A percentile compares a stretch with the other conserved stretches of the same genome.
Conservation (phyloP, 768 basidiomycete genomes). For the Lactarius hengduanensis region DNA sequence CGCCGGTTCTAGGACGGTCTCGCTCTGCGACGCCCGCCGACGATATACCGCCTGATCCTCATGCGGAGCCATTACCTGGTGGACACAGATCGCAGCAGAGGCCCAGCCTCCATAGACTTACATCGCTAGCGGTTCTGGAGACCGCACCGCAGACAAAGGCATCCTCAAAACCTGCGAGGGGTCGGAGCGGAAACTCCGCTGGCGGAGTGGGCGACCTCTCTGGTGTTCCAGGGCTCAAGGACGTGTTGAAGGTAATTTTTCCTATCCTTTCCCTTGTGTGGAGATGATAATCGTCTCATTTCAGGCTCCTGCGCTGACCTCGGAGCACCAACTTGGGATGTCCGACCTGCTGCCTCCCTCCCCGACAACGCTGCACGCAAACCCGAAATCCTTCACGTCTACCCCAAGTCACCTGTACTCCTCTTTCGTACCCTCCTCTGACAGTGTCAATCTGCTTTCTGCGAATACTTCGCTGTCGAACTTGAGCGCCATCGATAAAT, state of each 20-base stretch:
- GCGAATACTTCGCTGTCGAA: constrained; percentile 5
- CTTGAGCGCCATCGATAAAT: constrained; percentile 2
- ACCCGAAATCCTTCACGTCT: constrained; percentile 42
- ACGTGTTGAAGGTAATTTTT: constrained; percentile 62
- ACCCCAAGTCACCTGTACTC: constrained; percentile 38
- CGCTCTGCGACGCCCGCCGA: constrained; percentile 38
- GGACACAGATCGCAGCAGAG: constrained; percentile 31
- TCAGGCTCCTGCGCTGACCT: constrained; percentile 64
- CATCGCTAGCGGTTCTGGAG: constrained; percentile 57
- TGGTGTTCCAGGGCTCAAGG: constrained; percentile 61
- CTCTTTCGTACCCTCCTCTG: constrained; percentile 34
- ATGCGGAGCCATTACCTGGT: constrained; percentile 17
- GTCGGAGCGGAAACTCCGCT: constrained; percentile 50
- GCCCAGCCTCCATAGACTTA: constrained; percentile 48
- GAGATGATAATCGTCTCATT: constrained; percentile 6
- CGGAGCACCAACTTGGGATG: constrained; percentile 68
- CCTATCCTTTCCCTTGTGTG: background rate
- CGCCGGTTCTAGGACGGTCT: constrained; percentile 35
- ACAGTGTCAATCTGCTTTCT: constrained; percentile 12
- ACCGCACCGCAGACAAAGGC: constrained; percentile 46
- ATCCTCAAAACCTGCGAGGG: constrained; percentile 42
- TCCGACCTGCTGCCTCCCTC: constrained; percentile 73
- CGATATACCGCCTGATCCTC: constrained; percentile 9
- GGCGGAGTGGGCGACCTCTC: constrained; percentile 41
- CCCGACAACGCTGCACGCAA: constrained; percentile 47